These are phyloP conservation scores for Tolypocladium album DNA, from an alignment of 2,329 filamentous ascomycete species.

Conservation along the genomic window DNA sequence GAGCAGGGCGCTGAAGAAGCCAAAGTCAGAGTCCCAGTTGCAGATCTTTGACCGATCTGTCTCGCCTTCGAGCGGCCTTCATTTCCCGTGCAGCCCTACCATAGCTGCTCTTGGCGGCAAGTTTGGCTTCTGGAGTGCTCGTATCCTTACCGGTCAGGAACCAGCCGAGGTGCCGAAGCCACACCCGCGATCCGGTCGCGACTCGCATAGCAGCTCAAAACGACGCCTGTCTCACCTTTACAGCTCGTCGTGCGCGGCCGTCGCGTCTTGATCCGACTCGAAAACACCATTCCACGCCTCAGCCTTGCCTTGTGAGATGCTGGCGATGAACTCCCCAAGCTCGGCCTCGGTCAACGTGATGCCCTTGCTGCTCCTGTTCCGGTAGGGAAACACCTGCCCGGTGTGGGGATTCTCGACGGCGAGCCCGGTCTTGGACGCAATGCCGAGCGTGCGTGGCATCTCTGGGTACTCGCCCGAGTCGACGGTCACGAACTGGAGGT, in stretches of 20 bases:
- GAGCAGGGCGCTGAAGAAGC: no score
- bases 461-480: conserved; percentile 34
- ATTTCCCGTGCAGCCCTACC: not conserved
- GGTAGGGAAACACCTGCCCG: conserved; percentile 30
- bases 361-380: conserved; percentile 5
- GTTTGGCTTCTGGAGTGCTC: not conserved
- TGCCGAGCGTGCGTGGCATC: conserved; percentile 27
- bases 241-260: not conserved
- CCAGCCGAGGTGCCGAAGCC: not conserved
- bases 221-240: not conserved
- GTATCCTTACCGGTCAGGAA: no score
- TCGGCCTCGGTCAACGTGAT: conserved; percentile 18
- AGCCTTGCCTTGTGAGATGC: conserved; percentile 31
- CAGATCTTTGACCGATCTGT: not conserved
- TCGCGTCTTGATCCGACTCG: not conserved
- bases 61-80: no score
- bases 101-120: not conserved
- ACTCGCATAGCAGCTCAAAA: not conserved
- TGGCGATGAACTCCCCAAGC: conserved; percentile 31
- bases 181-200: not conserved
- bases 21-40: no score
- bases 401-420: conserved; percentile 33
- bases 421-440: conserved; percentile 15
- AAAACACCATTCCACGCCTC: conserved; percentile 21
- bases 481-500: conserved; percentile 36